Evolutionary conservation across 768 basidiomycete genomes (phyloP).

Genomic region (Lentinula aciculospora): DNA sequence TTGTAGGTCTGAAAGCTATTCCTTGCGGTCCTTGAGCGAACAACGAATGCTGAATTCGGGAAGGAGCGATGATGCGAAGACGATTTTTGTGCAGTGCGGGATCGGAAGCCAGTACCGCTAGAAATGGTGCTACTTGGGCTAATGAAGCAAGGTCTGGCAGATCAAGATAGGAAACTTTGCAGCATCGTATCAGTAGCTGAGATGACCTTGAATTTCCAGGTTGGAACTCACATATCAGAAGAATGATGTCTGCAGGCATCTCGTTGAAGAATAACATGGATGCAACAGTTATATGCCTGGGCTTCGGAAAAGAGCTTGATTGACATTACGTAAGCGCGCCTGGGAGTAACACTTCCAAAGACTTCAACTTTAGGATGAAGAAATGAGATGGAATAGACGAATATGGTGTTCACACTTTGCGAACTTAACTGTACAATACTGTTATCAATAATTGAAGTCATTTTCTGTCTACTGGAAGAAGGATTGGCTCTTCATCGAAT

Average conservation of each 20-base stretch:
- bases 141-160: slow-evolving; percentile 61
- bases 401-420: too few species aligned
- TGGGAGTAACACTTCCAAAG: too few species aligned
- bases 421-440: too few species aligned
- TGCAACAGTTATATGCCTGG: background rate
- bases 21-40: slow-evolving; percentile 56
- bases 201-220: background rate
- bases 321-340: too few species aligned
- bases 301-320: too few species aligned
- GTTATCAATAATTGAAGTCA: too few species aligned
- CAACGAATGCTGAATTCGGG: slow-evolving; percentile 59
- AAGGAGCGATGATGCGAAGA: slow-evolving; percentile 57
- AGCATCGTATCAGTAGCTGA: background rate
- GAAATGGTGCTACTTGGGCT: slow-evolving; percentile 37
- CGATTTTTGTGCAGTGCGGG: slow-evolving; percentile 60
- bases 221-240: slow-evolving; percentile 58
- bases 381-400: too few species aligned
- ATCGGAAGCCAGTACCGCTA: slow-evolving; percentile 51
- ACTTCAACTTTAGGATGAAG: too few species aligned
- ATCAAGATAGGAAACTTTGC: slow-evolving; percentile 64
- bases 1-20: slow-evolving; percentile 52
- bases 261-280: slow-evolving; percentile 20
- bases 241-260: slow-evolving; percentile 51
- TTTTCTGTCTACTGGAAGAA: too few species aligned
- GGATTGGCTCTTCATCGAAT: too few species aligned